Percentiles rank a stretch among this genome's conserved stretches.
Conservation (phyloP, 192 early-diverging fungal species). For the Podila epigama region DNA sequence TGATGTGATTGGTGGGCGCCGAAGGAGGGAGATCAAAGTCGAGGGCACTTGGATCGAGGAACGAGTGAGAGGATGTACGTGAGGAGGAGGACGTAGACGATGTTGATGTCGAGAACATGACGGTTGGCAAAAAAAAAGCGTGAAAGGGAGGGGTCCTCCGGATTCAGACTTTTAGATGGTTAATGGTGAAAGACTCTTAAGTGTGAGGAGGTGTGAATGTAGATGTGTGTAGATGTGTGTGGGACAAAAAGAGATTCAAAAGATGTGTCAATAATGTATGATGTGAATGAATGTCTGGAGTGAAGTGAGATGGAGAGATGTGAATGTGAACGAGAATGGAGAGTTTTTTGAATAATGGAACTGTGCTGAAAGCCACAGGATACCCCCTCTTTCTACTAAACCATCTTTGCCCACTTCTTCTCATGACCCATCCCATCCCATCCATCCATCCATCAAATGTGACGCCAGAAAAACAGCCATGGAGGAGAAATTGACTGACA, state of each 20-base stretch:
- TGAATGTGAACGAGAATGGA: not conserved
- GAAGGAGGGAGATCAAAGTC: slow-evolving; percentile 44
- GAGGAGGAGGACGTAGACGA: slow-evolving; percentile 9
- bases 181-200: not conserved
- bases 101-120: slow-evolving; percentile 21
- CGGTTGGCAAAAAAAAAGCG: not conserved
- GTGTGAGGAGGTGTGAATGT: not conserved
- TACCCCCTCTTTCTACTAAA: too few relatives aligned
- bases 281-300: not conserved
- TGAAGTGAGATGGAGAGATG: not conserved
- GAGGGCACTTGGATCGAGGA: slow-evolving; percentile 35
- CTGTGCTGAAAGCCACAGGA: too few relatives aligned
- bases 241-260: not conserved
- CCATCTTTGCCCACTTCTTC: too few relatives aligned
- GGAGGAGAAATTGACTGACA: too few relatives aligned
- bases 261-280: not conserved
- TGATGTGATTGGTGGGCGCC: slow-evolving; percentile 21
- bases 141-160: not conserved
- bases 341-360: not conserved
- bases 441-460: too few relatives aligned
- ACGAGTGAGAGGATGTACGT: slow-evolving; percentile 21
- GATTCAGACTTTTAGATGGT: not conserved
- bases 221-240: not conserved
- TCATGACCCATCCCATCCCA: too few relatives aligned
- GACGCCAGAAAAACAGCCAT: too few relatives aligned